Percentiles rank a stretch among this genome's conserved stretches.
These are phyloP conservation scores for Trichoderma gamsii DNA, from an alignment of 495 filamentous ascomycete species.

Conservation along the genomic window DNA sequence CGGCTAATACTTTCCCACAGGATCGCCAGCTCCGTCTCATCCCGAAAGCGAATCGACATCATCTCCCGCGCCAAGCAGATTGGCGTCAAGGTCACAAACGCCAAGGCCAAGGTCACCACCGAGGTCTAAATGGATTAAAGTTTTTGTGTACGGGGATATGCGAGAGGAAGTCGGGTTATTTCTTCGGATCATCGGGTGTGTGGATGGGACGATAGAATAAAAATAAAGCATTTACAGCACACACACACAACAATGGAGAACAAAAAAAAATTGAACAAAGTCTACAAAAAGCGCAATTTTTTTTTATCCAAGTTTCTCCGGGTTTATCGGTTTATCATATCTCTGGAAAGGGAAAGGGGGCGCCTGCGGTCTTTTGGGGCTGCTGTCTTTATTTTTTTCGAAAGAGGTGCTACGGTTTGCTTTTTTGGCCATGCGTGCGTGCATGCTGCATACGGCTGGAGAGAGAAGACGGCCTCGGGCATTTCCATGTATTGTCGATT, in stretches of 20 bases:
- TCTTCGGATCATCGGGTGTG: constrained; percentile 2
- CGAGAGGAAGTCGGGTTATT: background rate
- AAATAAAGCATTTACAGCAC: constrained; percentile 11
- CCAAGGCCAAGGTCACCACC: constrained; percentile 95
- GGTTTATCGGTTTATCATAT: constrained; percentile 1
- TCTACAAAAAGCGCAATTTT: background rate
- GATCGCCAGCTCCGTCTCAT: constrained; percentile 95
- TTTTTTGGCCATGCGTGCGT: background rate
- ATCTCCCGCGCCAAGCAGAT: constrained; percentile 92
- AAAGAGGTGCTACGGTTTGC: constrained; percentile 6
- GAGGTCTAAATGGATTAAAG: constrained; percentile 64
- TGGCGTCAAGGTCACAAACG: constrained; percentile 98
- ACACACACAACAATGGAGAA: constrained; percentile 2
- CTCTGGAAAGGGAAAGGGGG: background rate
- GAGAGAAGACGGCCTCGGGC: background rate
- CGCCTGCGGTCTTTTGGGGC: background rate
- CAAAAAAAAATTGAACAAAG: constrained; percentile 2
- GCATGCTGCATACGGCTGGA: background rate
- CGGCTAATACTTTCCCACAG: constrained; percentile 39
- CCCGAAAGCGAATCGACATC: constrained; percentile 96
- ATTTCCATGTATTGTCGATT: constrained; percentile 5
- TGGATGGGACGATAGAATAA: constrained; percentile 6
- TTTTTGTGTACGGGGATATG: background rate
- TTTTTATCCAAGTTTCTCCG: background rate
- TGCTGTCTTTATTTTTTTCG: constrained; percentile 2